Base-by-base conservation (phyloP, 139 green algal genomes). In the Coelastrella sp. region DNA sequence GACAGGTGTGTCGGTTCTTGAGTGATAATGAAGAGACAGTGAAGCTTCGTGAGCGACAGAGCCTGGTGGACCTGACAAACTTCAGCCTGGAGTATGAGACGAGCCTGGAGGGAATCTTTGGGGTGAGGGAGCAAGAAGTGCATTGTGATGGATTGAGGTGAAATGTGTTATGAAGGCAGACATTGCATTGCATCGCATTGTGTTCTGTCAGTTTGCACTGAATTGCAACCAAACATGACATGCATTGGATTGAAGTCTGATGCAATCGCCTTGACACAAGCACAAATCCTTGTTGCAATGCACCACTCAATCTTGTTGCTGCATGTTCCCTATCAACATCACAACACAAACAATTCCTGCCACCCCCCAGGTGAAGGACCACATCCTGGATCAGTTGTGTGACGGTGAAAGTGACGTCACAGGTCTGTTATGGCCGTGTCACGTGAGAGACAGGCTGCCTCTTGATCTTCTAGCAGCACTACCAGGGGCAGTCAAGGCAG, bases 31-130 rank as follows among this genome's bases (percentile, higher is more conserved):
- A 62, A 23, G 88, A 93, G 67, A 38, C 78, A 60, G 43, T n/a
- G 2, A 57, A 81, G 30, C 74, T 88, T 67, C 87, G 76, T 43
- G 51, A 75, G 38, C 75, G 87, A 1, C 77, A 87, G 72, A 68
- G 64, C 13, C 79, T 90, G 48, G 21, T 87, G 48, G 82, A 89
- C 76, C 66, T 92, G 35, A 30, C 71, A 11, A n/a, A 25, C 0
- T 92, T 79, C 50, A 57, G 53, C 79, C 64, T 88, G 57, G 77
- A 63, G 5, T 45, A 45, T 7, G 87, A 89, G 88, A 72, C 66
- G 38, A 87, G 78, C n/a, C 69, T 91, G 79, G 43, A 51, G 43
- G 87, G 87, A 2, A 38, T 91, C 35, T 88, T 89, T 59, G 91
- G 82, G 71, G 62, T 90, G 75, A 57, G 85, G 43, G 21, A 64